Base-by-base conservation (phyloP, 192 early-diverging fungal genomes). In the Backusella westeae region DNA sequence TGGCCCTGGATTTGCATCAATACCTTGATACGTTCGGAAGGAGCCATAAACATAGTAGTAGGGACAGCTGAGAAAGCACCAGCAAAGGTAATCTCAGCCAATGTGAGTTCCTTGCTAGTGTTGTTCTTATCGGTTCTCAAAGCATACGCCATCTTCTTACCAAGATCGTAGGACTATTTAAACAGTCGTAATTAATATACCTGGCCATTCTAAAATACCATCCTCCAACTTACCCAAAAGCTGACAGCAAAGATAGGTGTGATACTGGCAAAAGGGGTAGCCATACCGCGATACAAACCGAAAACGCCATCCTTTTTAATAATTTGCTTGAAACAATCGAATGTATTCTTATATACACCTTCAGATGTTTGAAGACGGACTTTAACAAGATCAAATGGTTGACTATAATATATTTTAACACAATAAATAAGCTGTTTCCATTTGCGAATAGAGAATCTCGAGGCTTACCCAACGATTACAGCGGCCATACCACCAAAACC, bases 231-330 rank as follows among this genome's bases (percentile, higher is more conserved):
- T 80, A 90, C 94, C 94, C 93, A 97, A 89, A 97, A 99, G 77
- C 90, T 93, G 36, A 96, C 90, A 52, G 96, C 96, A 86, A 96
- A 97, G 83, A 98, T 96, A 38, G 98, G 96, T 34, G 98, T 99
- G 32, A 97, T 93, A 49, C 96, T 96, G 46, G 94, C 87, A 34
- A 99, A 84, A 46, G 98, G 98, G 15, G 97, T 91, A 6, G 91
- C 89, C 94, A 98, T 97, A 52, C 98, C 98, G 56, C 93, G 93
- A 90, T 99, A 99, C 67, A 99, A 88, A 75, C 96, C 97, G 46
- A 90, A 85, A 56, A 98, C 67, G 56, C 98, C 98, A 82, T 95
- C 97, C 78, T 92, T 94, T 41, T 92, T 94, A 42, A 99, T 78
- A 19, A 95, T 97, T 87, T 97, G 90, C 84, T 89, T 88, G 86